phyloP scores from a whole-genome alignment of 805 yeast genomes.

The Saccharomycopsis babjevae region DNA sequence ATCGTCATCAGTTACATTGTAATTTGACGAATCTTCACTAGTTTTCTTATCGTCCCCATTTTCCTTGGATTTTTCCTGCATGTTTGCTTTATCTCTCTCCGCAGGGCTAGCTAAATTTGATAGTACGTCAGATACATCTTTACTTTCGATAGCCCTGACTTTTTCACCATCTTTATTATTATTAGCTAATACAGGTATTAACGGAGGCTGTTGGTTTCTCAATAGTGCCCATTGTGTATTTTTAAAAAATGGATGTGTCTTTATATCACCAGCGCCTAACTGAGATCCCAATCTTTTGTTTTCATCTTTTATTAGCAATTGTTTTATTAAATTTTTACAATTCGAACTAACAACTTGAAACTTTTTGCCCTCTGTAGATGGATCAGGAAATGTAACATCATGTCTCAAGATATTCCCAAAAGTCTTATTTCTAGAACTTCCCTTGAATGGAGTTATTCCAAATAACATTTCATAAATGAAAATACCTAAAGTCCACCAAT shows the following conservation, averaged over 20 bases:
- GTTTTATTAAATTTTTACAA: slow-evolving; percentile 73
- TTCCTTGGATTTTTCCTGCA: slow-evolving; percentile 14
- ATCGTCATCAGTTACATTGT: slow-evolving; percentile 24
- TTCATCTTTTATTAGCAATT: slow-evolving; percentile 82
- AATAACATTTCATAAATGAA: slow-evolving; percentile 87
- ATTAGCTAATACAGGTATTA: slow-evolving; percentile 71
- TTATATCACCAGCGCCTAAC: slow-evolving; percentile 91
- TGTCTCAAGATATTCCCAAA: slow-evolving; percentile 78
- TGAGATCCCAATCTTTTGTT: slow-evolving; percentile 80
- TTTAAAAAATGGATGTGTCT: slow-evolving; percentile 85
- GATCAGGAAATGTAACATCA: slow-evolving; percentile 73
- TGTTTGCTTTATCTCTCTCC: background rate
- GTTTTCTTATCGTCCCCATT: slow-evolving; percentile 22
- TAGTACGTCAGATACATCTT: slow-evolving; percentile 1
- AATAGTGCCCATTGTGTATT: slow-evolving; percentile 90
- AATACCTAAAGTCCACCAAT: slow-evolving; percentile 99
- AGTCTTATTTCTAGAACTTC: slow-evolving; percentile 77
- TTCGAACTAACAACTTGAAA: slow-evolving; percentile 51
- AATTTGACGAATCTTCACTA: slow-evolving; percentile 25
- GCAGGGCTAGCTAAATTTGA: slow-evolving; percentile 10
- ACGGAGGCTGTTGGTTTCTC: slow-evolving; percentile 89
- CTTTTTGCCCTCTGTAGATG: slow-evolving; percentile 20
- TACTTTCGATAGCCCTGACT: slow-evolving; percentile 15
- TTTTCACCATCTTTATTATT: slow-evolving; percentile 23
- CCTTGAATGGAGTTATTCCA: slow-evolving; percentile 96